Percentiles rank a stretch among this genome's conserved stretches.
These are phyloP conservation scores for Peronospora belbahrii DNA, from an alignment of 352 stramenopile genomes.

Conservation along the genomic window DNA sequence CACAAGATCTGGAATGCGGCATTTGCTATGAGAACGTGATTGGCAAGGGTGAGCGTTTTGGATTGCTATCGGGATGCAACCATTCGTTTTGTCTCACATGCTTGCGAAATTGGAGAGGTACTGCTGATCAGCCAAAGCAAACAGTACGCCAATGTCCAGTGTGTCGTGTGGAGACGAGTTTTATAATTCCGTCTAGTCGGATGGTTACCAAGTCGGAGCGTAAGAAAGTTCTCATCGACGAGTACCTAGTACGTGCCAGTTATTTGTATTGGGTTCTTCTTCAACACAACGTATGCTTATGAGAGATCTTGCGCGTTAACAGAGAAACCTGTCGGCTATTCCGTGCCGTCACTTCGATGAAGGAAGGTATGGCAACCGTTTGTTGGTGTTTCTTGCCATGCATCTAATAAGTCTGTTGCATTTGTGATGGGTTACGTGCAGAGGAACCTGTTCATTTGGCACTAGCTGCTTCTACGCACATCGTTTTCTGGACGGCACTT, in stretches of 20 bases:
- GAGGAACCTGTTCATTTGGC: slow-evolving; percentile 77
- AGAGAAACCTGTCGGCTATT: slow-evolving; percentile 67
- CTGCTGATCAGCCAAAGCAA: slow-evolving; percentile 60
- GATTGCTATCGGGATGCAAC: slow-evolving; percentile 67
- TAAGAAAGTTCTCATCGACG: slow-evolving; percentile 59
- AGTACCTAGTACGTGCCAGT: slow-evolving; percentile 47
- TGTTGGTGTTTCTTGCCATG: no score
- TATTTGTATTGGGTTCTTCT: not conserved
- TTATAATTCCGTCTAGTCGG: slow-evolving; percentile 78
- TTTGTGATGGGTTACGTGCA: slow-evolving; percentile 21
- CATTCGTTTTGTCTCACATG: slow-evolving; percentile 82
- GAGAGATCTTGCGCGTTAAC: slow-evolving; percentile 1
- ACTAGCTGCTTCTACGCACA: slow-evolving; percentile 85
- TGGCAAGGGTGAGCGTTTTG: slow-evolving; percentile 69
- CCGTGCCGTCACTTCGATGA: slow-evolving; percentile 80
- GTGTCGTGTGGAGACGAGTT: slow-evolving; percentile 71
- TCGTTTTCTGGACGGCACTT: slow-evolving; percentile 52
- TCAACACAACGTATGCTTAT: no score
- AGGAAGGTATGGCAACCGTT: slow-evolving; percentile 41
- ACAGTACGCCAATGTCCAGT: slow-evolving; percentile 71
- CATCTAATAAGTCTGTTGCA: slow-evolving; percentile 10
- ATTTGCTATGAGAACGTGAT: slow-evolving; percentile 83
- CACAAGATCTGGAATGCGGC: slow-evolving; percentile 68
- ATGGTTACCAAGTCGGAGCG: slow-evolving; percentile 60
- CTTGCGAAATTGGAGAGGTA: slow-evolving; percentile 69